Evolutionary conservation across 2,329 filamentous ascomycete species (phyloP).

Genomic region (Xylaria sp.): DNA sequence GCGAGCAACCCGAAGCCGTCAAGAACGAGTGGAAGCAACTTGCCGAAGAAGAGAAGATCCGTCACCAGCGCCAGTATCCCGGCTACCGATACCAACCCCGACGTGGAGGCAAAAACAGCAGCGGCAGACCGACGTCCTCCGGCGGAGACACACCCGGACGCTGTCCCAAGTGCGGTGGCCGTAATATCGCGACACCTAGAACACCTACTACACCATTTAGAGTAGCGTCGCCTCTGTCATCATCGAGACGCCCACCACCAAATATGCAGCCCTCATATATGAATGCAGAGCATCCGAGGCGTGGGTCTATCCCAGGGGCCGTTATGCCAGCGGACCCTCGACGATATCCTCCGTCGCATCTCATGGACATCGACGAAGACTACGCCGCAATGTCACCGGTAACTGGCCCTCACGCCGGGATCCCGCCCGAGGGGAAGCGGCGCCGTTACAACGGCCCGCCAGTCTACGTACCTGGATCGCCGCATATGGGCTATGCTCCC

Average conservation of each 20-base stretch:
- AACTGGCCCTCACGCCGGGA: slow-evolving; percentile 30
- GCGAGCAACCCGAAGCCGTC: slow-evolving; percentile 75
- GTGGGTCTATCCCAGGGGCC: slow-evolving; percentile 44
- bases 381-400: slow-evolving; percentile 51
- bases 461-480: slow-evolving; percentile 52
- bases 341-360: slow-evolving; percentile 62
- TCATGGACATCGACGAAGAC: slow-evolving; percentile 55
- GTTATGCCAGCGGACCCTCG: slow-evolving; percentile 66
- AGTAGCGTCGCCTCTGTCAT: slow-evolving; percentile 50
- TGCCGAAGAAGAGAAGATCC: slow-evolving; percentile 91
- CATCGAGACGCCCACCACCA: slow-evolving; percentile 37
- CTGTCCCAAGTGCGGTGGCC: slow-evolving; percentile 78
- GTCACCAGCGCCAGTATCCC: slow-evolving; percentile 89
- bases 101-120: slow-evolving; percentile 60
- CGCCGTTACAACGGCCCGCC: slow-evolving; percentile 49
- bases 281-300: slow-evolving; percentile 49
- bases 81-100: slow-evolving; percentile 95
- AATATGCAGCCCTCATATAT: slow-evolving; percentile 41
- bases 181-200: slow-evolving; percentile 70
- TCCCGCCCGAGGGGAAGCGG: slow-evolving; percentile 50
- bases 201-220: slow-evolving; percentile 65
- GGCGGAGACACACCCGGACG: slow-evolving; percentile 63
- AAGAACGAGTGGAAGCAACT: slow-evolving; percentile 90
- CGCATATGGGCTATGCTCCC: slow-evolving; percentile 52
- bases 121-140: slow-evolving; percentile 43